These are phyloP conservation scores for Penicillium glabrum DNA, from an alignment of 2,329 filamentous ascomycete genomes.

Conservation along the genomic window DNA sequence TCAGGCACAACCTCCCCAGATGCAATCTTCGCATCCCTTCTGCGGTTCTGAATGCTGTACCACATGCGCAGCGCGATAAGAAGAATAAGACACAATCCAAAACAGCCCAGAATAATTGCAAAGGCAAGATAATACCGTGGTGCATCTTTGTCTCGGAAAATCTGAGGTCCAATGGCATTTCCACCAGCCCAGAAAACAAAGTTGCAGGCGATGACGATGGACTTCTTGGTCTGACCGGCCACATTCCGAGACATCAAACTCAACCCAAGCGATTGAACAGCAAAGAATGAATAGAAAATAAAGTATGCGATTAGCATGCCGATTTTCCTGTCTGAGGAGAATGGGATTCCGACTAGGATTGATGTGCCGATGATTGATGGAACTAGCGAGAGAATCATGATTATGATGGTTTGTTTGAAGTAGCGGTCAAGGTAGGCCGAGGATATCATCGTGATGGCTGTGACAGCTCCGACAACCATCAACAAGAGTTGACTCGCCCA, in stretches of 20 bases:
- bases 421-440: slow-evolving; percentile 69
- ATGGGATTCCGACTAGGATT: slow-evolving; percentile 64
- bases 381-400: slow-evolving; percentile 65
- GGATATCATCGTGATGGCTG: slow-evolving; percentile 67
- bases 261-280: slow-evolving; percentile 65
- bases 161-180: slow-evolving; percentile 66
- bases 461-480: slow-evolving; percentile 70
- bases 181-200: slow-evolving; percentile 69
- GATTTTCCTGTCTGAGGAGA: slow-evolving; percentile 55
- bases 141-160: slow-evolving; percentile 61
- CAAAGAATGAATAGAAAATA: slow-evolving; percentile 74
- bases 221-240: slow-evolving; percentile 72
- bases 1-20: slow-evolving; percentile 44
- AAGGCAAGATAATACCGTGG: slow-evolving; percentile 70
- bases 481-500: slow-evolving; percentile 70
- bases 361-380: slow-evolving; percentile 54
- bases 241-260: slow-evolving; percentile 68
- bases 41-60: slow-evolving; percentile 57
- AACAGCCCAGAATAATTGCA: slow-evolving; percentile 67
- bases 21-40: slow-evolving; percentile 50
- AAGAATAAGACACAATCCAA: slow-evolving; percentile 57
- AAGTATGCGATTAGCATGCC: slow-evolving; percentile 73
- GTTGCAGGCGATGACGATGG: slow-evolving; percentile 65
- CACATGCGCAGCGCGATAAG: slow-evolving; percentile 60
- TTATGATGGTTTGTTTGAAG: slow-evolving; percentile 65